These are phyloP conservation scores for Colletotrichum liriopes DNA, from an alignment of 2,329 filamentous ascomycete species.

Conservation along the genomic window DNA sequence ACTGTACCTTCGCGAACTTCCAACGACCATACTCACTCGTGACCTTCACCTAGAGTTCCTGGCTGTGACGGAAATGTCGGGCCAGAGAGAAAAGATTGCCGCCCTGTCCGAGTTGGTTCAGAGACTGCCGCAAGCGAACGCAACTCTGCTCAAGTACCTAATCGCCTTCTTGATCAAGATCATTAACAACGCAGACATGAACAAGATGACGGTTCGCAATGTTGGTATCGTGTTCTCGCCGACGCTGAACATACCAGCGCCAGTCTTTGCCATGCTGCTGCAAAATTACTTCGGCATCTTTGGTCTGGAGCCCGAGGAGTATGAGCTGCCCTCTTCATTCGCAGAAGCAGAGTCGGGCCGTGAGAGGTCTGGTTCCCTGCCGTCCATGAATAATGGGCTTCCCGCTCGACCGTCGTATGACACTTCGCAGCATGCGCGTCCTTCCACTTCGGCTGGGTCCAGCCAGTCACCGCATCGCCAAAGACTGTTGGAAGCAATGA, in stretches of 20 bases:
- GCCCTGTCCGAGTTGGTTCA: conserved; percentile 85
- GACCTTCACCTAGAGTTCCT: conserved; percentile 94
- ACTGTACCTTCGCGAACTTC: conserved; percentile 92
- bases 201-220: conserved; percentile 99
- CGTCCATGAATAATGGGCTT: conserved; percentile 44
- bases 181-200: conserved; percentile 88
- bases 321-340: conserved; percentile 67
- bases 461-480: conserved; percentile 69
- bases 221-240: conserved; percentile 98
- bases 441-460: conserved; percentile 63
- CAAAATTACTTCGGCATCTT: conserved; percentile 93
- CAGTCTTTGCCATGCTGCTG: conserved; percentile 93
- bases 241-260: conserved; percentile 94
- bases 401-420: conserved; percentile 50
- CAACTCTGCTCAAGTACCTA: conserved; percentile 85
- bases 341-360: conserved; percentile 50
- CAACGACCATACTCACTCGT: conserved; percentile 89
- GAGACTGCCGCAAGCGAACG: conserved; percentile 84
- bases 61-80: conserved; percentile 83
- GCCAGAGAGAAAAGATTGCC: conserved; percentile 82
- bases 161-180: conserved; percentile 92
- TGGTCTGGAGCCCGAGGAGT: conserved; percentile 77
- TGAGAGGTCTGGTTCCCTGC: conserved; percentile 47
- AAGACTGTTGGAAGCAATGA: conserved; percentile 60
- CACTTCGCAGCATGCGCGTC: conserved; percentile 56